phyloP scores from a whole-genome alignment of 495 filamentous ascomycete species.

The Lepidopterella palustris region DNA sequence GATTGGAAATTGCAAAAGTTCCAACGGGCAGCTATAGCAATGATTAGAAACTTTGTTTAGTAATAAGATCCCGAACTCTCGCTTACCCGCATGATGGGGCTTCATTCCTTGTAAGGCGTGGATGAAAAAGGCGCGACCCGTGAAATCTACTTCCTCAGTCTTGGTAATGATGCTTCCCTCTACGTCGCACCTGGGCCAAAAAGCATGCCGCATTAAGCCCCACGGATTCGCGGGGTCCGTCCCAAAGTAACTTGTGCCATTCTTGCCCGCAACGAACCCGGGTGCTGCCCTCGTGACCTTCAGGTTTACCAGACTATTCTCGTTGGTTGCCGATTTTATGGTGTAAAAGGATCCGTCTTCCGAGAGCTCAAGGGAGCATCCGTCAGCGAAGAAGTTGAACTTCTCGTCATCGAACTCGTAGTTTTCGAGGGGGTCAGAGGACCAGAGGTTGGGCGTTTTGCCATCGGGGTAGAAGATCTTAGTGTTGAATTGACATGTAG shows the following conservation, averaged over 20 bases:
- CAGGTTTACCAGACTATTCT: slow-evolving; percentile 70
- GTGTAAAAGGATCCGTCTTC: slow-evolving; percentile 74
- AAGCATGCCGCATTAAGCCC: slow-evolving; percentile 84
- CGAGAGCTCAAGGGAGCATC: slow-evolving; percentile 72
- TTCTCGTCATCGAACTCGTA: slow-evolving; percentile 78
- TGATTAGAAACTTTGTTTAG: slow-evolving; percentile 7
- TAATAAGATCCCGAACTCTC: background rate
- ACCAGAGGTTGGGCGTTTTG: slow-evolving; percentile 66
- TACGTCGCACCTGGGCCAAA: slow-evolving; percentile 81
- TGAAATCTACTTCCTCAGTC: slow-evolving; percentile 74
- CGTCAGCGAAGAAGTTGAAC: slow-evolving; percentile 73
- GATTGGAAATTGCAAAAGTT: slow-evolving; percentile 90
- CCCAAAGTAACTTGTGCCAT: slow-evolving; percentile 79
- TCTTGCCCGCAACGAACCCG: slow-evolving; percentile 78
- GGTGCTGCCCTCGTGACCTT: slow-evolving; percentile 69
- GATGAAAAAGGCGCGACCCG: slow-evolving; percentile 67
- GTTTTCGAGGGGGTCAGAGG: slow-evolving; percentile 65
- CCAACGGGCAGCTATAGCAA: slow-evolving; percentile 68
- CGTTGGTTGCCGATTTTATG: slow-evolving; percentile 79
- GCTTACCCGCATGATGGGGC: slow-evolving; percentile 82
- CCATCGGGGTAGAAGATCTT: slow-evolving; percentile 76
- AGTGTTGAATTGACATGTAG: slow-evolving; percentile 82
- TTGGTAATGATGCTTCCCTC: slow-evolving; percentile 81
- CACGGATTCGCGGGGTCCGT: slow-evolving; percentile 79
- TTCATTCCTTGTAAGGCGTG: slow-evolving; percentile 97